Percentiles rank a stretch among this genome's conserved stretches.
Evolutionary conservation across 2,329 filamentous ascomycete species (phyloP).

Genomic region (Xylariales sp.): DNA sequence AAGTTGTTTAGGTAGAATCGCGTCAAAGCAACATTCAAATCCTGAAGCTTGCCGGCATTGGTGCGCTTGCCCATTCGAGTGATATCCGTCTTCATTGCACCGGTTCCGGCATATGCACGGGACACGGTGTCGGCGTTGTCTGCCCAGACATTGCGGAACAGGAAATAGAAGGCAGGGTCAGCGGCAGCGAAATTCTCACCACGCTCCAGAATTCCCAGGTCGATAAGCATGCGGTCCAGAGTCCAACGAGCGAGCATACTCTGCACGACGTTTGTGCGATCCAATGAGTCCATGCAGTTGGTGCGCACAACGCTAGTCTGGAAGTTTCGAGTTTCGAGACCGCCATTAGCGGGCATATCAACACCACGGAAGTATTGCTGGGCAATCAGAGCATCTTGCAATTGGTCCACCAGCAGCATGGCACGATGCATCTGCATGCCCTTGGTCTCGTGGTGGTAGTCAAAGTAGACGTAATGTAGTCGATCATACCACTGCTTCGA

Average conservation of each 20-base stretch:
- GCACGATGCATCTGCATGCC: slow-evolving; percentile 91
- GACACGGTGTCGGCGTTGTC: slow-evolving; percentile 97
- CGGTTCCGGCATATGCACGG: slow-evolving; percentile 88
- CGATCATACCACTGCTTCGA: slow-evolving; percentile 65
- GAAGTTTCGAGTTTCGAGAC: slow-evolving; percentile 72
- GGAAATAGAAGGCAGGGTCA: slow-evolving; percentile 75
- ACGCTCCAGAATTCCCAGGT: slow-evolving; percentile 71
- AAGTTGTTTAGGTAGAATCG: slow-evolving; percentile 95
- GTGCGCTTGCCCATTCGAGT: slow-evolving; percentile 91
- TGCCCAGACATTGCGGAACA: slow-evolving; percentile 97
- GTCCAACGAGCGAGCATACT: slow-evolving; percentile 92
- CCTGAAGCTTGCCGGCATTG: slow-evolving; percentile 76
- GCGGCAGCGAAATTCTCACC: slow-evolving; percentile 74
- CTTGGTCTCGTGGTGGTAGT: slow-evolving; percentile 97
- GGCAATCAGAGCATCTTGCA: slow-evolving; percentile 69
- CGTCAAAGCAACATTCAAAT: slow-evolving; percentile 82
- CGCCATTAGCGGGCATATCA: slow-evolving; percentile 74
- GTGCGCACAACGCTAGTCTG: slow-evolving; percentile 92
- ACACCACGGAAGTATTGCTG: slow-evolving; percentile 92
- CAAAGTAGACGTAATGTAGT: slow-evolving; percentile 95
- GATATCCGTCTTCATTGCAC: slow-evolving; percentile 96
- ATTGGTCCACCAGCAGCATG: slow-evolving; percentile 76
- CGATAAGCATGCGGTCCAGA: slow-evolving; percentile 81
- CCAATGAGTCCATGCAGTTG: slow-evolving; percentile 99
- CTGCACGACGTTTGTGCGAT: slow-evolving; percentile 96